A percentile compares a stretch with the other conserved stretches of the same genome.
phyloP scores from a whole-genome alignment of 805 yeast genomes.

The Hyphopichia homilentoma region DNA sequence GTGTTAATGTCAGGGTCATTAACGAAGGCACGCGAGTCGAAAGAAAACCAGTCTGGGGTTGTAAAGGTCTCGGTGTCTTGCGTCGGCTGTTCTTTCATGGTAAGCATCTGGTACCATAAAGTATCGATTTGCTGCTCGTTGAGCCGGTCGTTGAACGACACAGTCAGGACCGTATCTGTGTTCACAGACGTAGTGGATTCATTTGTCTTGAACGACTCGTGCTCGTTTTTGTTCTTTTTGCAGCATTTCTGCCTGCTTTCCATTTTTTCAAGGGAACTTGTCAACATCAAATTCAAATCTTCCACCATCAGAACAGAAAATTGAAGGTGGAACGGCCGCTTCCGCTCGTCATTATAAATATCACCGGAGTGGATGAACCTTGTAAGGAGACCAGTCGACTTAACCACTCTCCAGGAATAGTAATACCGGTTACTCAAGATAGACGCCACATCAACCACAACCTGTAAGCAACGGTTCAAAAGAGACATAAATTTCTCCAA shows the following conservation, averaged over 20 bases:
- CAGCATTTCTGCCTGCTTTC: background rate
- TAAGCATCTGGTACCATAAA: constrained; percentile 14
- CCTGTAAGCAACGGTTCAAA: constrained; percentile 8
- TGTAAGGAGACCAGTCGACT: constrained; percentile 16
- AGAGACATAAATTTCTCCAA: constrained; percentile 7
- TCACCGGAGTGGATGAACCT: constrained; percentile 3
- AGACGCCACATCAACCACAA: constrained; percentile 6
- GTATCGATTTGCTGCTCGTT: constrained; percentile 10
- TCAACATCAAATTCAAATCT: background rate
- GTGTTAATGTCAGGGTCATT: no score
- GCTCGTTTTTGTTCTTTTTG: background rate
- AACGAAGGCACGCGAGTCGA: no score
- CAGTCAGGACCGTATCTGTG: constrained; percentile 7
- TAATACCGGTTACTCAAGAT: constrained; percentile 22
- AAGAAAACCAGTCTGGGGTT: no score
- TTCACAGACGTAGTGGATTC: constrained; percentile 4
- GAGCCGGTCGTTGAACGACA: background rate
- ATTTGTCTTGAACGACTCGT: constrained; percentile 3
- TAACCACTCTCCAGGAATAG: constrained; percentile 25
- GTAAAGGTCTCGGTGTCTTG: no score
- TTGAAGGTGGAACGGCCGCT: constrained; percentile 3
- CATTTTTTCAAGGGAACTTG: constrained; percentile 1
- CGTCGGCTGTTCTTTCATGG: constrained; percentile 7
- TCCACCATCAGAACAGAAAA: constrained; percentile 5
- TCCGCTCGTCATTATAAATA: constrained; percentile 5